Conservation (phyloP, 2,329 filamentous ascomycete genomes). For the Mycocentrospora acerina region DNA sequence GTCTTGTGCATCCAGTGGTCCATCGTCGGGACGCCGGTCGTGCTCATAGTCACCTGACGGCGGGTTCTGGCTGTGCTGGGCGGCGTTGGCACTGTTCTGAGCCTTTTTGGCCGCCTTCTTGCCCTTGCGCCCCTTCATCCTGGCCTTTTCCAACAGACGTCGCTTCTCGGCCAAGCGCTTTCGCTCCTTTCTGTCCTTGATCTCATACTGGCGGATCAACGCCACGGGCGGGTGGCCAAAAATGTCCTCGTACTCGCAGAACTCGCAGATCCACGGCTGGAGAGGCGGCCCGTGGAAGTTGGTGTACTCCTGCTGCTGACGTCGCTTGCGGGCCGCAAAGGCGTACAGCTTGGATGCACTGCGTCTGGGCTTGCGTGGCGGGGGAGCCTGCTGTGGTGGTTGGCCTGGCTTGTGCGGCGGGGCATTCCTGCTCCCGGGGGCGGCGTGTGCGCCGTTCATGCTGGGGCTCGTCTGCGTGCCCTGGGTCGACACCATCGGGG, state of each 20-base stretch:
- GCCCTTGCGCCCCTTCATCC: slow-evolving; percentile 86
- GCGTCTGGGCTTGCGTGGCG: slow-evolving; percentile 65
- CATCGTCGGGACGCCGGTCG: slow-evolving; percentile 36
- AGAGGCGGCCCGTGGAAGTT: slow-evolving; percentile 78
- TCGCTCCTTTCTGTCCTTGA: slow-evolving; percentile 84
- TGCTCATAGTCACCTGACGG: slow-evolving; percentile 31
- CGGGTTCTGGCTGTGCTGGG: slow-evolving; percentile 33
- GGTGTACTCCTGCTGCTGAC: slow-evolving; percentile 72
- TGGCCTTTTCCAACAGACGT: slow-evolving; percentile 84
- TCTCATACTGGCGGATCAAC: slow-evolving; percentile 87
- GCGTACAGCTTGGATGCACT: slow-evolving; percentile 68
- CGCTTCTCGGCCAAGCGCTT: slow-evolving; percentile 84
- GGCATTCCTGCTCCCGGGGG: slow-evolving; percentile 27
- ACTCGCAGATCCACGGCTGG: slow-evolving; percentile 94
- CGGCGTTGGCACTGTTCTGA: slow-evolving; percentile 37
- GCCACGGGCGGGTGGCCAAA: slow-evolving; percentile 85
- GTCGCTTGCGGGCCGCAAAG: slow-evolving; percentile 74
- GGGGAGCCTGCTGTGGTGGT: slow-evolving; percentile 45
- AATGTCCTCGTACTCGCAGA: slow-evolving; percentile 96
- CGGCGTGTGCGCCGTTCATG: slow-evolving; percentile 44
- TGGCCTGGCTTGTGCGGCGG: slow-evolving; percentile 41
- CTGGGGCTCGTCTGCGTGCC: slow-evolving; percentile 59
- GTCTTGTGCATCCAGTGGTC: slow-evolving; percentile 32
- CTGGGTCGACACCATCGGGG: slow-evolving; percentile 52
- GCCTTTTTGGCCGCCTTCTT: slow-evolving; percentile 75